These are phyloP conservation scores for Chaetomium globosum DNA, from an alignment of 2,329 filamentous ascomycete genomes.

Conservation along the genomic window DNA sequence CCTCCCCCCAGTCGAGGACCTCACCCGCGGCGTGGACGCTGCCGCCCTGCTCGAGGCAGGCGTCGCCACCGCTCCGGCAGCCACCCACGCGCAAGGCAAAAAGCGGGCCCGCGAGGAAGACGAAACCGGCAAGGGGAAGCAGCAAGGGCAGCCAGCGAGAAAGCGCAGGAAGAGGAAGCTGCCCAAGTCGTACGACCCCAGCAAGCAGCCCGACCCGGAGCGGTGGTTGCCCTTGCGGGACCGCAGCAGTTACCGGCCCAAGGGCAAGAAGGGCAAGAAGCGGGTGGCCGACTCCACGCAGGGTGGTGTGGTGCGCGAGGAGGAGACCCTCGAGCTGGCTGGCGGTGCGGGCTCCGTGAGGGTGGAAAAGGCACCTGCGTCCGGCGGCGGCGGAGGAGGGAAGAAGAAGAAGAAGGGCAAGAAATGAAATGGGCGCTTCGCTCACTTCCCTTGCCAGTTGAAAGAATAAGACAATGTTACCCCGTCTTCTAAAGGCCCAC, in stretches of 20 bases:
- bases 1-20: constrained; percentile 63
- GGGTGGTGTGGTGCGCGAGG: constrained; percentile 77
- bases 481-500: not conserved
- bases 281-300: constrained; percentile 78
- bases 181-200: constrained; percentile 74
- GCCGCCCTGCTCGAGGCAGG: constrained; percentile 67
- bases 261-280: constrained; percentile 90
- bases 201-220: constrained; percentile 83
- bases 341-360: constrained; percentile 65
- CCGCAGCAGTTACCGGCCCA: constrained; percentile 83
- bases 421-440: constrained; percentile 46
- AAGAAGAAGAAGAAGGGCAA: constrained; percentile 50
- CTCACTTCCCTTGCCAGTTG: too few relatives aligned
- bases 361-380: constrained; percentile 60
- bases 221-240: constrained; percentile 91
- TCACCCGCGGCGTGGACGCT: constrained; percentile 64
- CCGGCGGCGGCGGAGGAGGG: constrained; percentile 24
- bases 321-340: constrained; percentile 66
- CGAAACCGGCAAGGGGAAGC: constrained; percentile 42
- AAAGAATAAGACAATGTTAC: not conserved
- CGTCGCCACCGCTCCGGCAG: constrained; percentile 54
- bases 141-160: constrained; percentile 46
- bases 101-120: constrained; percentile 49
- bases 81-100: constrained; percentile 43
- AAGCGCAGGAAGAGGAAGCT: constrained; percentile 62